phyloP scores from a whole-genome alignment of 139 green algal genomes.

The Asterochloris erici region DNA sequence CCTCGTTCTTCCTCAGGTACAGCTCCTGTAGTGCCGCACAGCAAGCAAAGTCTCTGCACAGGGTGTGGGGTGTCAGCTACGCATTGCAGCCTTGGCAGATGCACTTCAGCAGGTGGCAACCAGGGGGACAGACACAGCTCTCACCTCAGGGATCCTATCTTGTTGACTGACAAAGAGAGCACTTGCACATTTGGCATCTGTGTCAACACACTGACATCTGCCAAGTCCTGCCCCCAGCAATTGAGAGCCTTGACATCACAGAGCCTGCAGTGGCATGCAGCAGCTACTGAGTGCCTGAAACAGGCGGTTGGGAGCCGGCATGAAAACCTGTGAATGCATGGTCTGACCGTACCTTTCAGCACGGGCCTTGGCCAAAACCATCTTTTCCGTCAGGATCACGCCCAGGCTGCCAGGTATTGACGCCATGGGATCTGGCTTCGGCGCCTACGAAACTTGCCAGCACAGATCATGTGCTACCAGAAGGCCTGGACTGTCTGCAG shows the following conservation, averaged over 20 bases:
- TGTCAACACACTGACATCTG: conserved; percentile 19
- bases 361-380: no score
- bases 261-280: neutral
- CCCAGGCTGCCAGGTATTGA: no score
- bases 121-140: conserved; percentile 38
- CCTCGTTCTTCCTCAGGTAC: conserved; percentile 68
- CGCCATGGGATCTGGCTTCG: no score
- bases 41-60: conserved; percentile 18
- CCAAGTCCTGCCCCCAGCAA: conserved; percentile 47
- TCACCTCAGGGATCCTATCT: conserved; percentile 38
- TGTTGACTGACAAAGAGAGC: conserved; percentile 62
- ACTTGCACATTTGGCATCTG: conserved; percentile 50
- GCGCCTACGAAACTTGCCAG: no score
- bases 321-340: no score
- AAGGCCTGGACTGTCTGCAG: no score
- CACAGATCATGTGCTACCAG: no score
- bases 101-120: conserved; percentile 1
- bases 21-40: conserved; percentile 36
- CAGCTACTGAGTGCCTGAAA: no score
- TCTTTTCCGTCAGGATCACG: no score
- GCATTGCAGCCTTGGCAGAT: neutral
- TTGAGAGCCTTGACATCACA: conserved; percentile 36
- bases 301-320: no score
- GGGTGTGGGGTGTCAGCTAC: neutral
- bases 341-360: no score